Percentiles rank a stretch among this genome's conserved stretches.
These are phyloP conservation scores for Naumovozyma dairenensis DNA, from an alignment of 805 yeast species.

Conservation along the genomic window DNA sequence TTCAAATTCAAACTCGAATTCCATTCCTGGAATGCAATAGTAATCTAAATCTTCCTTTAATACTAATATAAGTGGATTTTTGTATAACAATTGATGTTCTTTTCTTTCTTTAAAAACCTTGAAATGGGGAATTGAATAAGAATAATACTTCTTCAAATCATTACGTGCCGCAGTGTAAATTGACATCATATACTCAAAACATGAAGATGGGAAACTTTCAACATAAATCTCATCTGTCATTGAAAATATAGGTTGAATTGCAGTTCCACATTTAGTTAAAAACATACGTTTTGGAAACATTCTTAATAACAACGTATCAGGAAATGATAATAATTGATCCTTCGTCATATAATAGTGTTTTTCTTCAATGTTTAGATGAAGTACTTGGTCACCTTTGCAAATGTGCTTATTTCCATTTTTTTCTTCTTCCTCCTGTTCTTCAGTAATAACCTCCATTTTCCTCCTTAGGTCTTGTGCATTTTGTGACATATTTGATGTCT, in stretches of 20 bases:
- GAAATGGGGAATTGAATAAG: conserved; percentile 22
- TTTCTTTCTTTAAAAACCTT: background rate
- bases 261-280: conserved; percentile 59
- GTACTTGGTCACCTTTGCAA: conserved; percentile 48
- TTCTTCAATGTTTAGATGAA: conserved; percentile 69
- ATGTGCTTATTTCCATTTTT: conserved; percentile 23
- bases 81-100: conserved; percentile 36
- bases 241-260: conserved; percentile 51
- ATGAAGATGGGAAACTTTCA: conserved; percentile 64
- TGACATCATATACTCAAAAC: conserved; percentile 71
- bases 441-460: conserved; percentile 3
- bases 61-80: conserved; percentile 80
- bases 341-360: conserved; percentile 60
- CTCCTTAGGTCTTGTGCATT: no score
- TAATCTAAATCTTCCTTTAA: conserved; percentile 86
- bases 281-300: conserved; percentile 83
- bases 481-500: no score
- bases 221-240: conserved; percentile 71
- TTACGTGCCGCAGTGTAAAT: conserved; percentile 58
- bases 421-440: background rate
- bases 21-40: conserved; percentile 58
- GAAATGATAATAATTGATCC: conserved; percentile 79
- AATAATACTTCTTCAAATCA: no score
- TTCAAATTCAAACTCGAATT: conserved; percentile 30
- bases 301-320: conserved; percentile 80